Evolutionary conservation across 805 yeast genomes (phyloP), one percentile per base, ranked within the genome.

Genomic region (Saccharomyces jurei): DNA sequence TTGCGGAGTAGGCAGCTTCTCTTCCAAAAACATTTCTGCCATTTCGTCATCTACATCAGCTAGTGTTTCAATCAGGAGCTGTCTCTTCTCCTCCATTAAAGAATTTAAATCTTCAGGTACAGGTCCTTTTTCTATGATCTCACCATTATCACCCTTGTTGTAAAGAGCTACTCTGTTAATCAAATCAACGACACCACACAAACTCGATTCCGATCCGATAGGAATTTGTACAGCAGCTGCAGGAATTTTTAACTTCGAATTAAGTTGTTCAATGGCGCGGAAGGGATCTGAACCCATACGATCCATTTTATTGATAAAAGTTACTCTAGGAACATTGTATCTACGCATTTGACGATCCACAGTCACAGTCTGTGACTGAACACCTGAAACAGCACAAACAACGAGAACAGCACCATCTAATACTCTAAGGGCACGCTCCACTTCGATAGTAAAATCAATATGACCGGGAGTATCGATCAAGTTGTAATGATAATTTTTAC

Each of bases 261-360:
- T 89, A 63, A 94, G 80, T 75, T 92, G 98, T 55, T 88, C 96
- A 64, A 94, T 87, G 55, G 95, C 97, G 59, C 80, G 81, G 86
- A 95, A 94, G 25, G 99, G 99, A 73, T 94, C 85, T 54, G 99
- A 88, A 61, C 99, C 99, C 97, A 94, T 89, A 71, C 99, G 84
- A 73, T 94, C 99, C 97, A 94, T 91, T 77, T 94, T 94, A 76
- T 94, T 94, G 72, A 94, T 87, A 67, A 94, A 94, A 9, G 99
- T 92, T 52, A 94, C 80, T 68, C 99, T 82, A 53, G 99, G 99
- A 67, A 94, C 96, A 68, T 94, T 90, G 74, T 94, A 94, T 70
- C 99, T 85, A 65, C 96, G 84, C 99, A 94, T 94, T 76, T 94
- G 99, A 69, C 99, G 86, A 72, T 94, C 99, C 49, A 94, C 99